Conservation (phyloP, 345 rosid species). For the Boechera divaricarpa region DNA sequence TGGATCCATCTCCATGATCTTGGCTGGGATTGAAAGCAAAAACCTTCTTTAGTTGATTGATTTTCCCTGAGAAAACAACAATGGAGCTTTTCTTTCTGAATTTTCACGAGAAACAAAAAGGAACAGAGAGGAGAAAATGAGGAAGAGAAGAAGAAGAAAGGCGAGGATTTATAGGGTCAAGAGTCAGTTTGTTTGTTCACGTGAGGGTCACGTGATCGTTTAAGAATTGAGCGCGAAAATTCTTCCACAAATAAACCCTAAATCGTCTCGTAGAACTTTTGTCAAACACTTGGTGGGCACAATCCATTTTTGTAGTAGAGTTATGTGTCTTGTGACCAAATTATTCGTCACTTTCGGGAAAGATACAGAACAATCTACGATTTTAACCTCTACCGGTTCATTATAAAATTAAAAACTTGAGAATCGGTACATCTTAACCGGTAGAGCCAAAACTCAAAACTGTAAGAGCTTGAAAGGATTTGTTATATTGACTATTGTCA, state of each 20-base stretch:
- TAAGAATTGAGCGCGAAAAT: constrained; percentile 17
- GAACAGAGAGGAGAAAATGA: background rate
- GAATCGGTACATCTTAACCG: background rate
- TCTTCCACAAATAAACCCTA: background rate
- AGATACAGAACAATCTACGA: too few relatives aligned
- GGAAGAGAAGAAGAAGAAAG: constrained; percentile 6
- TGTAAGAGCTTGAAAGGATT: too few relatives aligned
- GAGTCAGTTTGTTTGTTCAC: constrained; percentile 15
- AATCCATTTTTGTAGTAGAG: background rate
- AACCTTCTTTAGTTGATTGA: background rate
- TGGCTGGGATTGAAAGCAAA: background rate
- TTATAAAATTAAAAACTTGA: too few relatives aligned
- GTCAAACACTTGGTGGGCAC: background rate
- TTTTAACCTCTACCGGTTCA: too few relatives aligned
- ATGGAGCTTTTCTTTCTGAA: background rate
- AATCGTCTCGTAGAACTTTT: background rate
- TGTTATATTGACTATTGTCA: too few relatives aligned
- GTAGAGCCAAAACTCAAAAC: background rate
- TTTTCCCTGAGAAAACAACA: background rate
- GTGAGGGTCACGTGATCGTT: constrained; percentile 23
- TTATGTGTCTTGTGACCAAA: too few relatives aligned
- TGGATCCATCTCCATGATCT: constrained; percentile 1
- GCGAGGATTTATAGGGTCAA: background rate
- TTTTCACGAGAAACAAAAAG: constrained; percentile 1
- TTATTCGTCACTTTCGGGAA: too few relatives aligned